Evolutionary conservation across 2,329 filamentous ascomycete genomes (phyloP).

Genomic region (Plenodomus tracheiphilus): DNA sequence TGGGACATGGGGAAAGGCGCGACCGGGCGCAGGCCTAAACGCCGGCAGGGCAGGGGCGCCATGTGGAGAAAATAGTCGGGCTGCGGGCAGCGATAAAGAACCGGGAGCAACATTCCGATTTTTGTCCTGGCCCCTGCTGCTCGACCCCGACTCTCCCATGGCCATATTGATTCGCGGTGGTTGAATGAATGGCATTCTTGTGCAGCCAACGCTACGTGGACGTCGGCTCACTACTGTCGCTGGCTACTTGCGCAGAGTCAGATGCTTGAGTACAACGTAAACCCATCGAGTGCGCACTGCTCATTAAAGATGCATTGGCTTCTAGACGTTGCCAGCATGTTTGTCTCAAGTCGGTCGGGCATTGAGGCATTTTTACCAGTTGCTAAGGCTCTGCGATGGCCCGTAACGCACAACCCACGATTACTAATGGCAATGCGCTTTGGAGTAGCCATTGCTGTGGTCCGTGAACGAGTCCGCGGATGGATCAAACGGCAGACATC

Average conservation of each 20-base stretch:
- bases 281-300: no score
- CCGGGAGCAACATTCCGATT: no score
- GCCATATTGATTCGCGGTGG: no score
- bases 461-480: neutral
- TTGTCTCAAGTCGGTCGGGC: slow-evolving; percentile 14
- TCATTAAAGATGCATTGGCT: neutral
- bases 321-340: neutral
- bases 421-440: slow-evolving; percentile 22
- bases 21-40: neutral
- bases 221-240: no score
- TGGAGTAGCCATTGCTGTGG: neutral
- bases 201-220: no score
- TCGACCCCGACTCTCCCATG: no score
- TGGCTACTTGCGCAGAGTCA: neutral
- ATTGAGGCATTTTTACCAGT: slow-evolving; percentile 21
- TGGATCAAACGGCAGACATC: neutral
- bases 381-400: slow-evolving; percentile 15
- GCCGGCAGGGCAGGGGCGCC: neutral
- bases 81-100: no score
- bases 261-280: neutral
- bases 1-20: neutral
- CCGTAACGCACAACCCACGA: slow-evolving; percentile 11
- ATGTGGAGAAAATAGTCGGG: neutral
- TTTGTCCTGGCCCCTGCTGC: neutral
- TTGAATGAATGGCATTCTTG: no score